Evolutionary conservation across 805 yeast species (phyloP), one percentile per base, ranked within the genome.

Genomic region (Ogataea nitratoaversa): DNA sequence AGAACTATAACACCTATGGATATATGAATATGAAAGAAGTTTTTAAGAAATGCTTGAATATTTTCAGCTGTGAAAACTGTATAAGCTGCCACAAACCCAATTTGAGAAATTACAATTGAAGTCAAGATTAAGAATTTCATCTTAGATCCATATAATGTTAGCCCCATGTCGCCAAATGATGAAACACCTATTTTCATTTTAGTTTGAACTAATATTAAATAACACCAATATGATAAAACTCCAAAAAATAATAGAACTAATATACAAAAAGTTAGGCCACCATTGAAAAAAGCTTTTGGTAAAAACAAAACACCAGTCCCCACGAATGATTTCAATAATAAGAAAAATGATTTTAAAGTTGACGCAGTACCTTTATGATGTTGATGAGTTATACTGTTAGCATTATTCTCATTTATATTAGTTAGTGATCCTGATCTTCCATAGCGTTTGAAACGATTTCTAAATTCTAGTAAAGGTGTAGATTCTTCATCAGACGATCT

Each of bases 31-130:
- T 66, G 62, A n/a, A 77, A 66, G 2, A 78, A 69, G 52, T 78
- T 80, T 5, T 53, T 52, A 2, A 76, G 41, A 53, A 85, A 84
- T 0, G 91, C 89, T 30, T 70, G 66, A 23, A 84, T 52, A 56
- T 84, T 85, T 45, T 82, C 84, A 1, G 86, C 77, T 0, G 91
- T 83, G 60, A 85, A 85, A 2, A 85, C 85, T 49, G 83, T 79
- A 57, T 85, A 85, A 0, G 93, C 87, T 13, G 86, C 86, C 8
- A 83, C 84, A 56, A 85, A 85, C 0, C 95, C 95, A 41, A 85
- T 63, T 57, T 85, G 95, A 0, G 91, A 80, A 12, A 83, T 52
- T 11, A 82, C 75, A 40, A 85, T 72, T 1, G 91, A 82, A 12
- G 69, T 53, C 32, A 84, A 60, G 41, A 85, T 85, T 36, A 82